Base-by-base conservation (phyloP, 768 basidiomycete genomes). In the Lyophyllum decastes region DNA sequence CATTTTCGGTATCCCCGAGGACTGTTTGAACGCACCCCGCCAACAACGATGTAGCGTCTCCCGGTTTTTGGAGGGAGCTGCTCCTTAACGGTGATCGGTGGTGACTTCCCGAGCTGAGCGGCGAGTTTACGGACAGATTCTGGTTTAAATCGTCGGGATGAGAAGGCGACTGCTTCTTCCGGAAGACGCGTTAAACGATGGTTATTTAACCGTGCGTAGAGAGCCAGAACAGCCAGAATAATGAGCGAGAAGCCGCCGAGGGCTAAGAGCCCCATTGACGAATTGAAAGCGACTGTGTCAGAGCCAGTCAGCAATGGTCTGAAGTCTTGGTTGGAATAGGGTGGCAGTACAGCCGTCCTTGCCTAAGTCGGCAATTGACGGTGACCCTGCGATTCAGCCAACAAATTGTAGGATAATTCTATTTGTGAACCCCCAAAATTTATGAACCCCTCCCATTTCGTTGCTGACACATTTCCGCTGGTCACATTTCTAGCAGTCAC, bases 41-140 rank as follows among this genome's bases (percentile, higher is more conserved):
- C 90, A 35, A 89, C 80, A 4, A 92, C 78, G 57, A 92, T 89
- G 67, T 92, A 92, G 49, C 85, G 77, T 54, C 90, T 78, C 19
- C 88, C 89, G 0, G 90, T 92, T 69, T 76, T 85, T 2, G 83
- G 83, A 5, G 88, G 87, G 25, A 90, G 69, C 55, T 84, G 76
- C 44, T 79, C 74, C 7, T 73, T 61, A 38, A 77, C 71, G 30
- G 72, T 64, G 52, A 77, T 63, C 0, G 71, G 64, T 1, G 78
- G 74, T 17, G 62, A 54, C 46, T 69, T 64, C 3, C 62, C 67
- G n/a, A 84, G 67, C 21, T 66, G 54, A 11, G 71, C 69, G 1
- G 81, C 79, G 2, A 76, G 71, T 21, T 54, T 54, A 7, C 63
- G 73, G 19, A 83, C 78, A 19, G 75, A 73, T 46, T 79, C 68